A percentile compares a stretch with the other conserved stretches of the same genome.
These are phyloP conservation scores for Suillus lakei DNA, from an alignment of 768 basidiomycete genomes.

Conservation along the genomic window DNA sequence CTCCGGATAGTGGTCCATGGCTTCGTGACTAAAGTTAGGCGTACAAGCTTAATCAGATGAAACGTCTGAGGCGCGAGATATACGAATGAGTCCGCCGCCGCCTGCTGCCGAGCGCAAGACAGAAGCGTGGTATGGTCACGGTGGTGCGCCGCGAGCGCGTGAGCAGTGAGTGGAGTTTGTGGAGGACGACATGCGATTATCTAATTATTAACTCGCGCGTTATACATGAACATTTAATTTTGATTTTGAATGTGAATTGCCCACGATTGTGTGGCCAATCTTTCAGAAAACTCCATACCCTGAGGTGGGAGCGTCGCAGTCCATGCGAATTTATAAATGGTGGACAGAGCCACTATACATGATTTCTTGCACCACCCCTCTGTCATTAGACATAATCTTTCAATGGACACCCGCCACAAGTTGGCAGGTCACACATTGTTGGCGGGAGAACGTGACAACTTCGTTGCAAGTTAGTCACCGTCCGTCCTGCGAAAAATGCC, in stretches of 20 bases:
- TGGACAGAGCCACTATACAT: too few species aligned
- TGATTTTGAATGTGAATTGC: not conserved
- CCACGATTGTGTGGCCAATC: not conserved
- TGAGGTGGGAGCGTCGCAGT: not conserved
- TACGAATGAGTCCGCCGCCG: slow-evolving; percentile 42
- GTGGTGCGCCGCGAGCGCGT: slow-evolving; percentile 25
- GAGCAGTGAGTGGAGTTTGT: not conserved
- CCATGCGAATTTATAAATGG: not conserved
- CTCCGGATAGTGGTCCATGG: slow-evolving; percentile 8
- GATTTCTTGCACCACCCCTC: not conserved
- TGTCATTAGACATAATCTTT: not conserved
- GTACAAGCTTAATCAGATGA: not conserved
- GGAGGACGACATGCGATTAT: not conserved
- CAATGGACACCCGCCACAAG: not conserved
- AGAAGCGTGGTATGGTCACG: slow-evolving; percentile 31
- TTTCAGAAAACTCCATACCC: not conserved
- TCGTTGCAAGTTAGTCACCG: not conserved
- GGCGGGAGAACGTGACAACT: not conserved
- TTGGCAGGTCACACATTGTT: not conserved
- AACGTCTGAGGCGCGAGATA: slow-evolving; percentile 35
- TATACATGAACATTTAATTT: too few species aligned
- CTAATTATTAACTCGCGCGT: slow-evolving; percentile 11
- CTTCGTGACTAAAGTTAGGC: not conserved
- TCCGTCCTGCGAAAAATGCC: not conserved
- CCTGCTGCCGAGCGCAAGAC: slow-evolving; percentile 15